Conservation (phyloP, 805 yeast species). For the Sugiyamaella marilandica region DNA sequence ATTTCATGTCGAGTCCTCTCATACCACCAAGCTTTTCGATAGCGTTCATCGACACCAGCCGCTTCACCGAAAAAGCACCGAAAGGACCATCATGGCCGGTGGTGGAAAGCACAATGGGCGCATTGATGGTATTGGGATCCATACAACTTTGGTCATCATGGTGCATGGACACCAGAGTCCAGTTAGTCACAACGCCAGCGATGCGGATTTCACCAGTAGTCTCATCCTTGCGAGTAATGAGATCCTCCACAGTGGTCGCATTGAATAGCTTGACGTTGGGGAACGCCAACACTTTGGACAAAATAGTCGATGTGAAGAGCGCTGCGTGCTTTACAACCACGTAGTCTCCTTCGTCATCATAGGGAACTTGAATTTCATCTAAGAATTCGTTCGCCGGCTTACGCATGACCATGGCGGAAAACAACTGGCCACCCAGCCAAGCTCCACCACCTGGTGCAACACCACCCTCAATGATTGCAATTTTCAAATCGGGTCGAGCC, state of each 20-base stretch:
- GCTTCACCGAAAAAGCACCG: constrained; percentile 74
- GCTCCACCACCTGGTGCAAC: constrained; percentile 82
- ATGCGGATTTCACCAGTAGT: constrained; percentile 53
- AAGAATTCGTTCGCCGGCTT: constrained; percentile 72
- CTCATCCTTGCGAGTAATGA: constrained; percentile 63
- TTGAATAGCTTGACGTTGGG: constrained; percentile 75
- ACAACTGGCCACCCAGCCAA: constrained; percentile 72
- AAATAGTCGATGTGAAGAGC: constrained; percentile 62
- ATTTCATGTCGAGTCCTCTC: constrained; percentile 77
- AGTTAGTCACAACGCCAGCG: constrained; percentile 79
- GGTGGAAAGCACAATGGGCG: constrained; percentile 59
- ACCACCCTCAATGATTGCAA: constrained; percentile 67
- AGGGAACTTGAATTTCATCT: constrained; percentile 57
- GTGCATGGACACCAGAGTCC: constrained; percentile 73
- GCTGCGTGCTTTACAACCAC: constrained; percentile 81
- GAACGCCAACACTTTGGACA: constrained; percentile 62
- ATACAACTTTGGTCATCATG: constrained; percentile 75
- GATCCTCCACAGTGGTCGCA: constrained; percentile 76
- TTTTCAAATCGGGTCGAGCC: constrained; percentile 69
- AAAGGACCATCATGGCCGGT: constrained; percentile 83
- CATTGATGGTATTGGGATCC: constrained; percentile 77
- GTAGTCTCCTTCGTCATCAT: constrained; percentile 75
- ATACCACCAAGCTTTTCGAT: constrained; percentile 54
- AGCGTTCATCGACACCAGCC: constrained; percentile 50
- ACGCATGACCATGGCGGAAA: constrained; percentile 74